Evolutionary conservation across 306 rosid genomes (phyloP).

Genomic region (Cicer arietinum): DNA sequence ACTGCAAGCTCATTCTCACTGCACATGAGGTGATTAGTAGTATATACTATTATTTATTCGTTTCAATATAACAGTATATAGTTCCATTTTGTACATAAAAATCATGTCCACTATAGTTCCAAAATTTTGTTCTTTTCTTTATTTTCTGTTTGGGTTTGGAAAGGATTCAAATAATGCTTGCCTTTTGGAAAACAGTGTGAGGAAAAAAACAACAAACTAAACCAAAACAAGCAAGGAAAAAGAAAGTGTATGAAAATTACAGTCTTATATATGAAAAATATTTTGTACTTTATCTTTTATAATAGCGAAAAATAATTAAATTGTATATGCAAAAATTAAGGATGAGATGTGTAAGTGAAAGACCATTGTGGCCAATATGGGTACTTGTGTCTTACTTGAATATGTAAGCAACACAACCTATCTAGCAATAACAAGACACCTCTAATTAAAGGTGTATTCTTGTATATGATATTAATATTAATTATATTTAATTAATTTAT

Average conservation of each 20-base stretch:
- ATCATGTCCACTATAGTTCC: conserved; percentile 17
- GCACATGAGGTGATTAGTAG: conserved; percentile 31
- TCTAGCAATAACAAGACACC: too few species aligned
- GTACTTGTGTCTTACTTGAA: too few species aligned
- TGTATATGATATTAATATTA: too few species aligned
- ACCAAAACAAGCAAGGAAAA: conserved; percentile 6
- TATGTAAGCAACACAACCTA: too few species aligned
- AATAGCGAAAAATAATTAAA: background rate
- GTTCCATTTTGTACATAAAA: conserved; percentile 17
- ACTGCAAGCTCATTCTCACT: conserved; percentile 33
- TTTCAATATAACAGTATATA: conserved; percentile 20
- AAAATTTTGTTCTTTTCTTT: conserved; percentile 26
- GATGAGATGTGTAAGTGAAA: too few species aligned
- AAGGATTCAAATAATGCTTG: conserved; percentile 4
- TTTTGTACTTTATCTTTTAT: background rate
- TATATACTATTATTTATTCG: conserved; percentile 8
- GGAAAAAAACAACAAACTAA: conserved; percentile 22
- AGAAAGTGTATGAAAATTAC: background rate
- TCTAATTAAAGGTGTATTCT: too few species aligned
- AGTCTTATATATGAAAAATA: background rate
- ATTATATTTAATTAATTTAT: too few species aligned
- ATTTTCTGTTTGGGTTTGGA: background rate
- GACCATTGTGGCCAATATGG: too few species aligned
- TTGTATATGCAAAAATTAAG: too few species aligned
- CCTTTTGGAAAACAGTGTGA: background rate